Percentiles rank a stretch among this genome's conserved stretches.
Conservation (phyloP, 345 rosid species). For the Dipteronia sinensis region DNA sequence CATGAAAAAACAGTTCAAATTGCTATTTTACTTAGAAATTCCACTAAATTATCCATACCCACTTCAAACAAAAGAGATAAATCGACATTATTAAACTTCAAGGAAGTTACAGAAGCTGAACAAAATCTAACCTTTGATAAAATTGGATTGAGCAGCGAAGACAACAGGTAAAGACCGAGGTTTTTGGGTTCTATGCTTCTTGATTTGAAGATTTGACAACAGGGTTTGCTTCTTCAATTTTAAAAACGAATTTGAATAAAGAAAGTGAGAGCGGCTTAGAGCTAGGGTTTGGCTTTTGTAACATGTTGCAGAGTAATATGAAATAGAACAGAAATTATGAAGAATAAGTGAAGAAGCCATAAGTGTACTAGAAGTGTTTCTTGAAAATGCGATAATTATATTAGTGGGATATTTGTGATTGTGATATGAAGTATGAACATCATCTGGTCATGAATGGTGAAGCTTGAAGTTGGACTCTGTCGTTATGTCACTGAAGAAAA, state of each 20-base stretch:
- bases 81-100: background rate
- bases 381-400: background rate
- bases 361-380: too few species aligned
- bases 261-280: conserved; percentile 25
- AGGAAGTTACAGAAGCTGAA: background rate
- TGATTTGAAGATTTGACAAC: conserved; percentile 20
- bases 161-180: conserved; percentile 32
- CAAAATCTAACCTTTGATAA: conserved; percentile 48
- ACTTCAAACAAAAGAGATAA: background rate
- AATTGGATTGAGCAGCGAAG: conserved; percentile 47
- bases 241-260: conserved; percentile 31
- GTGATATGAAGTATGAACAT: background rate
- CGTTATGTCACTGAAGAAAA: background rate
- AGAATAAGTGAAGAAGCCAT: conserved; percentile 28
- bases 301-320: conserved; percentile 27
- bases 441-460: background rate
- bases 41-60: background rate
- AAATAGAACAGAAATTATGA: conserved; percentile 22
- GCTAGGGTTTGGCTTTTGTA: conserved; percentile 30
- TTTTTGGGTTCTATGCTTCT: conserved; percentile 26
- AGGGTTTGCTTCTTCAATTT: conserved; percentile 31
- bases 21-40: background rate
- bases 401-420: background rate
- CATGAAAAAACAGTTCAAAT: background rate
- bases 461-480: background rate